A percentile compares a stretch with the other conserved stretches of the same genome.
Conservation (phyloP, 1,284 basidiomycete genomes). For the Singerocomus inundabilis region DNA sequence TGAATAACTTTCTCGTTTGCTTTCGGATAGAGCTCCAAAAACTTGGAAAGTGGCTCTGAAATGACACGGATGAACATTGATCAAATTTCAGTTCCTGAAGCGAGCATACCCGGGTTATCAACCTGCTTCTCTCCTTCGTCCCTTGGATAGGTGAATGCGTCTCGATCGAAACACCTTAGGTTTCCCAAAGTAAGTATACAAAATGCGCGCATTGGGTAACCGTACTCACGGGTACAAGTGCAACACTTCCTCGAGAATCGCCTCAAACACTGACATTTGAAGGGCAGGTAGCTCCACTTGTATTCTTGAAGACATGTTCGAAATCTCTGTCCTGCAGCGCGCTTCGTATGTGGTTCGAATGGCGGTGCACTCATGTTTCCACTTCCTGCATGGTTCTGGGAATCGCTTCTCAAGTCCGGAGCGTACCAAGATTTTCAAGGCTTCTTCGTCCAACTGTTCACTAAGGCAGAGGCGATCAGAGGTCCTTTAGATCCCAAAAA, state of each 20-base stretch:
- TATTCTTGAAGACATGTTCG: neutral
- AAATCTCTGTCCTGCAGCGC: neutral
- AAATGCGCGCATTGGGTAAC: no score
- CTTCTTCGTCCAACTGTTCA: constrained; percentile 27
- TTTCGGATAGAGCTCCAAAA: constrained; percentile 19
- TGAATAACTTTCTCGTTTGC: constrained; percentile 13
- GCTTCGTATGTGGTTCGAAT: neutral
- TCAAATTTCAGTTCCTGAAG: neutral
- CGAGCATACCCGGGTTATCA: constrained; percentile 11
- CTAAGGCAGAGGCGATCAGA: constrained; percentile 28
- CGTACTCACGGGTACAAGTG: constrained; percentile 30
- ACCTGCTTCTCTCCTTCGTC: neutral
- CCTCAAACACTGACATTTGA: constrained; percentile 22
- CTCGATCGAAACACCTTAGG: constrained; percentile 19
- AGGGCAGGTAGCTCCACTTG: constrained; percentile 3
- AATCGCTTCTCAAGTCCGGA: constrained; percentile 33
- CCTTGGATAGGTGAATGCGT: constrained; percentile 5
- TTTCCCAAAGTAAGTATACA: neutral
- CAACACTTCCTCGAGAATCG: constrained; percentile 19
- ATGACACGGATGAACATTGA: neutral
- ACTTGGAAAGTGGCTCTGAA: constrained; percentile 15
- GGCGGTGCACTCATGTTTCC: constrained; percentile 16
- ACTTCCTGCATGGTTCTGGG: constrained; percentile 18
- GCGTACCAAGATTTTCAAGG: constrained; percentile 31
- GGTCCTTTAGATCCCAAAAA: constrained; percentile 16